Conservation (phyloP, 192 early-diverging fungal genomes). For the Mortierella alpina region DNA sequence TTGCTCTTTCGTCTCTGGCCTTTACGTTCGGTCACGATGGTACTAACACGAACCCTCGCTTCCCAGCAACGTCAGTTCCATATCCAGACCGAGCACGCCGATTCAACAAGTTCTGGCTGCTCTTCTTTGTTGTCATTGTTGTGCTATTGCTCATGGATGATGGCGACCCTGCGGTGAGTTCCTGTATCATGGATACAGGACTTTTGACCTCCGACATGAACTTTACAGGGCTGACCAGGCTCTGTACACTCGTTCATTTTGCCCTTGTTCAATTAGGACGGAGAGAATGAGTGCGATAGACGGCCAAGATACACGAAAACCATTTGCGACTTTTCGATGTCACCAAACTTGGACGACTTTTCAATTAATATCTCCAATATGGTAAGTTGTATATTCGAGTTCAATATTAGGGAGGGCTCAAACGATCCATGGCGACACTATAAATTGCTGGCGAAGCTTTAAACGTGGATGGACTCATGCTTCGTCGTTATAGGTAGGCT, state of each 20-base stretch:
- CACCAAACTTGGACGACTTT: constrained; percentile 1
- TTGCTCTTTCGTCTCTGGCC: too few species aligned
- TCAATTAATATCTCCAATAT: background rate
- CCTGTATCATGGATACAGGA: too few species aligned
- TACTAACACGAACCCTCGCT: background rate
- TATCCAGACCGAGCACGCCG: constrained; percentile 1
- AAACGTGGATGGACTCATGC: too few species aligned
- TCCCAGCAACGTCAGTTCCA: background rate
- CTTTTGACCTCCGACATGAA: too few species aligned
- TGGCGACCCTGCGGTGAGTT: too few species aligned
- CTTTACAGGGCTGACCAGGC: background rate
- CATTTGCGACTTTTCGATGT: background rate
- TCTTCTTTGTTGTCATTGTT: constrained; percentile 10
- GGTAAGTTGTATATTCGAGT: background rate
- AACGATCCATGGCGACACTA: too few species aligned
- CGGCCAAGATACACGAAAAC: background rate
- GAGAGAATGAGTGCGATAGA: background rate
- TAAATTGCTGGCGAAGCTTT: too few species aligned
- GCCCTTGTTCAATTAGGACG: background rate
- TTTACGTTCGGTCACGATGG: too few species aligned
- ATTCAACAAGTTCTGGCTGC: constrained; percentile 25
- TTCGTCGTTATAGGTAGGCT: constrained; percentile 6
- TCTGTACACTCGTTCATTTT: background rate
- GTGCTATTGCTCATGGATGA: constrained; percentile 7
- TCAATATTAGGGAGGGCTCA: too few species aligned